Evolutionary conservation across 306 rosid species (phyloP), one percentile per base, ranked within the genome.

Genomic region (Ormosia emarginata): DNA sequence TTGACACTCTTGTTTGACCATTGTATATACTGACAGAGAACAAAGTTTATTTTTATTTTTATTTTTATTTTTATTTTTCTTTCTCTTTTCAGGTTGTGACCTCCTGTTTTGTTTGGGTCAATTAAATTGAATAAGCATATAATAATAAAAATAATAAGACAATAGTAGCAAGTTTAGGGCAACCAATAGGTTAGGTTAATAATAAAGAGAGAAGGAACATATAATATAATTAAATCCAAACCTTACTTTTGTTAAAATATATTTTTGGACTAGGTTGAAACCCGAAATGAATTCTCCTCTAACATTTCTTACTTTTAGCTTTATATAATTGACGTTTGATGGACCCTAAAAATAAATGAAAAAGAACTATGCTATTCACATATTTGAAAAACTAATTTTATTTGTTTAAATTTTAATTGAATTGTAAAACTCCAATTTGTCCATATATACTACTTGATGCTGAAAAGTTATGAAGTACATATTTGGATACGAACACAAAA

Each of bases 1-100:
- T 68, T 70, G 4, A 68, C 33, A 76, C 43, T 59, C 37, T 56
- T 56, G 39, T 62, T 52, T 49, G 73, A 78, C 77, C 64, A 77
- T 77, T 33, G 24, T 24, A 64, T 8, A 78, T 49, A 18, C 67
- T 5, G 73, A 57, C 71, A 58, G 43, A 56, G 43, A 74, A 73
- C 39, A 56, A 69, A 64, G 49, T 37, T 59, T 50, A 40, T 18
- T 17, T 34, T 47, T 3, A 32, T 9, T 15, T 37, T 7, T 3
- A 1, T 2, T 32, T 71, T 77, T 3, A 3, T 65, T 8, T 36
- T 59, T 6, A 2, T 3, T 6, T 6, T 33, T 18, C 18, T 61
- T 14, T 10, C 11, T 63, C 43, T 77, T 49, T 18, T 52, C 15
- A 3, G 9, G 6, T 10, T 50, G 55, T 77, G 39, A 53, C 10